These are phyloP conservation scores for Caloboletus firmus DNA, from an alignment of 1,284 basidiomycete species.

Conservation along the genomic window DNA sequence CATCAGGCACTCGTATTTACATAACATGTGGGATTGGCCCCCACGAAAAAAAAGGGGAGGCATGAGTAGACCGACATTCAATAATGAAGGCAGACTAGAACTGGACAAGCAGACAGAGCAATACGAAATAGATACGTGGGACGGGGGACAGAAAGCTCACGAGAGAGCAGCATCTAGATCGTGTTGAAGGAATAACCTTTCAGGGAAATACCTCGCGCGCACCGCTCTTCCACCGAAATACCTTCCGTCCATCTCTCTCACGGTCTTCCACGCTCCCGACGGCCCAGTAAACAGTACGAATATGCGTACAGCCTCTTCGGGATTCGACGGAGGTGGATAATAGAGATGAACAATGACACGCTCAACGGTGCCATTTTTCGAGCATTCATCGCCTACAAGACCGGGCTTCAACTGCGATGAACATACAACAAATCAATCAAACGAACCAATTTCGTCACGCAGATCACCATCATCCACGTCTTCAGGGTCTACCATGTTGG, in stretches of 20 bases:
- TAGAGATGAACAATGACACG: slow-evolving; percentile 83
- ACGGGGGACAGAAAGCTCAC: slow-evolving; percentile 6
- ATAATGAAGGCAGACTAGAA: background rate
- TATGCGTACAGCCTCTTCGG: slow-evolving; percentile 74
- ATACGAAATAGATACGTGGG: background rate
- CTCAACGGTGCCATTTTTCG: slow-evolving; percentile 87
- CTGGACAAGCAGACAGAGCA: background rate
- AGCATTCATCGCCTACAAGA: slow-evolving; percentile 76
- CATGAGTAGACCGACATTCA: background rate
- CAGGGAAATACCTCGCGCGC: slow-evolving; percentile 81
- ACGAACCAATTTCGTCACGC: slow-evolving; percentile 80
- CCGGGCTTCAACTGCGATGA: slow-evolving; percentile 4
- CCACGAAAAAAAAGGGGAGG: too few relatives aligned
- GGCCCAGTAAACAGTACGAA: slow-evolving; percentile 87
- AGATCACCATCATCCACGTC: slow-evolving; percentile 86
- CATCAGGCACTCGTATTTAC: too few relatives aligned
- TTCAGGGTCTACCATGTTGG: slow-evolving; percentile 81
- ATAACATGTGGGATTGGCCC: too few relatives aligned
- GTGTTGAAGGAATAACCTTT: slow-evolving; percentile 53
- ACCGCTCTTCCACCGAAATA: slow-evolving; percentile 88
- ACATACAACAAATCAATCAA: slow-evolving; percentile 12
- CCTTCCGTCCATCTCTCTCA: slow-evolving; percentile 85
- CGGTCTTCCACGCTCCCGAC: slow-evolving; percentile 92
- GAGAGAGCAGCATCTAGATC: slow-evolving; percentile 44
- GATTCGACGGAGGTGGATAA: slow-evolving; percentile 57